Percentiles rank a stretch among this genome's conserved stretches.
These are phyloP conservation scores for Lichtheimia hyalospora DNA, from an alignment of 371 early-diverging fungal species.

Conservation along the genomic window DNA sequence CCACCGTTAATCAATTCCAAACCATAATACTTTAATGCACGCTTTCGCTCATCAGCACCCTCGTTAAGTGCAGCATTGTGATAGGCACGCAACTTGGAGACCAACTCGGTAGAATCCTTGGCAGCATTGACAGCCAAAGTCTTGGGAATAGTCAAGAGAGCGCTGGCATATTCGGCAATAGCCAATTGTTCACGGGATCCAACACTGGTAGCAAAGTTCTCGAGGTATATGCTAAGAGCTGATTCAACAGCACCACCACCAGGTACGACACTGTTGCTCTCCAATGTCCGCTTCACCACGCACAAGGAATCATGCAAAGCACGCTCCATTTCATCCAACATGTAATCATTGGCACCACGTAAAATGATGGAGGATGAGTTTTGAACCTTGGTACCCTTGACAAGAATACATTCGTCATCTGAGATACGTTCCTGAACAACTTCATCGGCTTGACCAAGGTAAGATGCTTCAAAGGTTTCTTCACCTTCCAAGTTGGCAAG, in stretches of 20 bases:
- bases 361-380: conserved; percentile 93
- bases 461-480: conserved; percentile 91
- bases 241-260: conserved; percentile 99
- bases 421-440: conserved; percentile 96
- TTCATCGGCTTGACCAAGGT: conserved; percentile 94
- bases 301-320: conserved; percentile 98
- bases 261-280: conserved; percentile 97
- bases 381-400: conserved; percentile 94
- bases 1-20: conserved; percentile 95
- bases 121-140: conserved; percentile 99
- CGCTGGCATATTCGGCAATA: conserved; percentile 98
- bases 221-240: conserved; percentile 97
- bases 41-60: conserved; percentile 68
- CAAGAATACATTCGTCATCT: conserved; percentile 97
- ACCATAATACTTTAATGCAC: conserved; percentile 86
- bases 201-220: conserved; percentile 94
- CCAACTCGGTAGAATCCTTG: conserved; percentile 96
- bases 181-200: conserved; percentile 94
- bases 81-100: conserved; percentile 94
- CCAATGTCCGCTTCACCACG: conserved; percentile 98
- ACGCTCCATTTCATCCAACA: conserved; percentile 99
- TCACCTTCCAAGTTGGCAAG: conserved; percentile 98
- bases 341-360: conserved; percentile 99
- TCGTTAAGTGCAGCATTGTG: conserved; percentile 85
- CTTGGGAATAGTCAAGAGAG: conserved; percentile 97